Percentiles rank a stretch among this genome's conserved stretches.
phyloP scores from a whole-genome alignment of 305 asterid genomes.

The Solanum hybrid region DNA sequence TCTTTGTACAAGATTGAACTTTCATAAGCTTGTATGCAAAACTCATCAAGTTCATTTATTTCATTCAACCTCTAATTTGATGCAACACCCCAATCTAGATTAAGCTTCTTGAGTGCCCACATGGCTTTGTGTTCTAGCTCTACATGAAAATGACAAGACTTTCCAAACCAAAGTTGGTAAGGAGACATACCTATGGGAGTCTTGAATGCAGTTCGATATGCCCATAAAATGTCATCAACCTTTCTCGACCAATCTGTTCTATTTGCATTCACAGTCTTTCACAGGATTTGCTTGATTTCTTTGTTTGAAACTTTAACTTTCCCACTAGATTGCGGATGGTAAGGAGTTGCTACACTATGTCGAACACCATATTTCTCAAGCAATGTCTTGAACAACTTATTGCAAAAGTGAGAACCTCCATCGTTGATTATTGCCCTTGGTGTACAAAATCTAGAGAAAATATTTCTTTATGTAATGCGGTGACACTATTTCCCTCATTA shows the following conservation, averaged over 20 bases:
- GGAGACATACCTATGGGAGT: neutral
- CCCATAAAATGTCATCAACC: neutral
- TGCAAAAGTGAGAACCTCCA: neutral
- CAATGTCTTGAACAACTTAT: neutral
- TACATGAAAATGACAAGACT: neutral
- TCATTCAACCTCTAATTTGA: neutral
- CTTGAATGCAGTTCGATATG: too few relatives aligned
- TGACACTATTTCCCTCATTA: neutral
- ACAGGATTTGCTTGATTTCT: too few relatives aligned
- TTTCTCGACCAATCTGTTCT: neutral
- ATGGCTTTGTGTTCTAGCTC: neutral
- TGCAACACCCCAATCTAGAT: neutral
- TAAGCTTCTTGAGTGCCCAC: neutral
- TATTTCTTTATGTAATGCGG: neutral
- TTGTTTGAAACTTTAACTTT: too few relatives aligned
- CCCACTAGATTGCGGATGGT: neutral
- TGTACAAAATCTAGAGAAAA: neutral
- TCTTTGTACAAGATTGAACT: neutral
- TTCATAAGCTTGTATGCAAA: neutral
- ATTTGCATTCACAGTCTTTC: neutral
- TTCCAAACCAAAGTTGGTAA: neutral
- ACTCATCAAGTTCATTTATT: neutral
- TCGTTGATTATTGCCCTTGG: neutral
- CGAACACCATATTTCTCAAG: neutral
- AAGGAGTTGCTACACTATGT: neutral